These are phyloP conservation scores for Delonix regia DNA, from an alignment of 306 rosid genomes.

Conservation along the genomic window DNA sequence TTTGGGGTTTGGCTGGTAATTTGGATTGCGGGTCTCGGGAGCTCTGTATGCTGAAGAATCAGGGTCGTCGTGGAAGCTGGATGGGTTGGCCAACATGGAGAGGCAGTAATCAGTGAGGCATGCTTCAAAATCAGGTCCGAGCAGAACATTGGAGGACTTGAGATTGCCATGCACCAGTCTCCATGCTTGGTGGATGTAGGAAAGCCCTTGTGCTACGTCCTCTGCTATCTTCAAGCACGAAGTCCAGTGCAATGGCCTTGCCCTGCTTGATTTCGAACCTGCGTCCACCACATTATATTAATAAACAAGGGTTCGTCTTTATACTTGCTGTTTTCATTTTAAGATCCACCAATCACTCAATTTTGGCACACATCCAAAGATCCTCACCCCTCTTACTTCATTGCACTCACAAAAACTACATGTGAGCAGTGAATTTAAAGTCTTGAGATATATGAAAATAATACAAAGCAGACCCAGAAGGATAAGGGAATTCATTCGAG, in stretches of 20 bases:
- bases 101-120: conserved; percentile 86
- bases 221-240: conserved; percentile 95
- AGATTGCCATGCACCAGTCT: conserved; percentile 92
- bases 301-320: conserved; percentile 9
- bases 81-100: conserved; percentile 50
- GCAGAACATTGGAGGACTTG: conserved; percentile 80
- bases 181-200: conserved; percentile 98
- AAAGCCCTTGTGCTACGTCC: conserved; percentile 88
- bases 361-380: not conserved
- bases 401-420: not conserved
- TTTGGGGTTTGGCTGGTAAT: conserved; percentile 54
- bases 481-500: conserved; percentile 5
- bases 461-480: conserved; percentile 22
- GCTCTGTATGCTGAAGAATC: conserved; percentile 64
- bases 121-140: conserved; percentile 88
- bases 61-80: conserved; percentile 39
- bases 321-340: not conserved
- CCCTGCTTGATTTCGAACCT: conserved; percentile 82
- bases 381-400: conserved; percentile 3
- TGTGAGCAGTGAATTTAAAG: not conserved
- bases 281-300: conserved; percentile 27
- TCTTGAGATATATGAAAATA: not conserved
- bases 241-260: conserved; percentile 95
- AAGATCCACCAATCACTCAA: not conserved
- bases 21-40: conserved; percentile 65